Evolutionary conservation across 2,329 filamentous ascomycete genomes (phyloP).

Genomic region (Dactylellina leptospora): DNA sequence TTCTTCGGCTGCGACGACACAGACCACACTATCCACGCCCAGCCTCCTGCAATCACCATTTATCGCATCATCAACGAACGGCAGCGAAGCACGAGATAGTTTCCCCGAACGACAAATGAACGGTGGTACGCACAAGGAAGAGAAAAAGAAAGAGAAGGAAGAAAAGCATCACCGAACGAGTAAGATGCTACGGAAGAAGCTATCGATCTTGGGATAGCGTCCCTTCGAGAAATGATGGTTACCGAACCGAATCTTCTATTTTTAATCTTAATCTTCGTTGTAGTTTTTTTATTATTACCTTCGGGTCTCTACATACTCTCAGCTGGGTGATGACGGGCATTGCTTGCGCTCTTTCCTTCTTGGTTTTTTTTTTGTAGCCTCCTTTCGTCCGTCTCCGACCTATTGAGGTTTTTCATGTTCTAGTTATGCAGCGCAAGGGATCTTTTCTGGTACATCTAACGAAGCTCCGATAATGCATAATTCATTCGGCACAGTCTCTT

Average conservation of each 20-base stretch:
- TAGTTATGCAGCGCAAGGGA: conserved; percentile 34
- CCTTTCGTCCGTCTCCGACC: background rate
- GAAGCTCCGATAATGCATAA: conserved; percentile 52
- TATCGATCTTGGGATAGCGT: conserved; percentile 50
- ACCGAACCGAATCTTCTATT: background rate
- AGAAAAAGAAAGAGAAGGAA: conserved; percentile 44
- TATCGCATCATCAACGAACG: conserved; percentile 14
- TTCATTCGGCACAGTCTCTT: conserved; percentile 22
- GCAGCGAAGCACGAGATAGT: conserved; percentile 17
- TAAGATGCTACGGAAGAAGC: conserved; percentile 52
- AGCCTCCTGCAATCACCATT: conserved; percentile 30
- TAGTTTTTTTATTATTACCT: conserved; percentile 8
- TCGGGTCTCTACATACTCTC: background rate
- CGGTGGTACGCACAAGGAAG: conserved; percentile 23
- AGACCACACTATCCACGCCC: conserved; percentile 22
- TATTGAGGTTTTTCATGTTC: background rate
- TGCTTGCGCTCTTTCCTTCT: conserved; percentile 31
- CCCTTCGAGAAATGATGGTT: background rate
- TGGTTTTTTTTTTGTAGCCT: conserved; percentile 2
- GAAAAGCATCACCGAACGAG: conserved; percentile 44
- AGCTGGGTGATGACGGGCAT: conserved; percentile 31
- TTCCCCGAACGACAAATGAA: conserved; percentile 31
- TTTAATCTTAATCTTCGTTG: conserved; percentile 7
- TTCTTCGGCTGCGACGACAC: conserved; percentile 43
- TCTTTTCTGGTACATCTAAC: conserved; percentile 33